phyloP scores from a whole-genome alignment of 768 basidiomycete genomes.

The Rhodotorula graminis region DNA sequence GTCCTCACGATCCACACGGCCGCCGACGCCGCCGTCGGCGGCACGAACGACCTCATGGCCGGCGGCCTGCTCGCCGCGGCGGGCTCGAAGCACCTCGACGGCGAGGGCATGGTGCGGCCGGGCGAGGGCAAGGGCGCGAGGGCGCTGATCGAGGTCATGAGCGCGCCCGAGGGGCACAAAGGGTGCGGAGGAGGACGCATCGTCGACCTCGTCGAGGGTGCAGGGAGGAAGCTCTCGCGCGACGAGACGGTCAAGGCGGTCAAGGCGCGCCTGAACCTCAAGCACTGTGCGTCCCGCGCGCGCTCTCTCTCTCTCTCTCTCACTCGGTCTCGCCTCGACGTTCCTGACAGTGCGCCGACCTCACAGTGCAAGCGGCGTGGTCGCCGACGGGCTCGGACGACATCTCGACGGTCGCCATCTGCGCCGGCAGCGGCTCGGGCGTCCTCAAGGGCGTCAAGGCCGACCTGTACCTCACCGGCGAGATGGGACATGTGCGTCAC shows the following conservation, averaged over 20 bases:
- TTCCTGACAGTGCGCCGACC: neutral
- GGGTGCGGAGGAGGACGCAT: constrained; percentile 29
- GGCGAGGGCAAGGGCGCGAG: constrained; percentile 10
- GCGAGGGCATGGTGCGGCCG: constrained; percentile 1
- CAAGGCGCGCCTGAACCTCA: neutral
- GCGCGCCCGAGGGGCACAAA: constrained; percentile 22
- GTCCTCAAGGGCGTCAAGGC: constrained; percentile 62
- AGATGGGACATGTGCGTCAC: constrained; percentile 72
- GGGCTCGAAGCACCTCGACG: neutral
- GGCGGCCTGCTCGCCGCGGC: constrained; percentile 42
- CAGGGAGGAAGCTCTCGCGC: neutral
- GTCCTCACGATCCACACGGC: constrained; percentile 85
- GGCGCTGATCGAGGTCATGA: constrained; percentile 4
- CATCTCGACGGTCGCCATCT: constrained; percentile 68
- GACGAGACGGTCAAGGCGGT: neutral
- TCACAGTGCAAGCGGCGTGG: constrained; percentile 36
- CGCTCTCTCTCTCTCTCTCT: neutral
- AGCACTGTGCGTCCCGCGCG: neutral
- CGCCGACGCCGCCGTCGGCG: constrained; percentile 74
- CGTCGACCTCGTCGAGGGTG: constrained; percentile 5
- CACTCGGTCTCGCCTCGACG: neutral
- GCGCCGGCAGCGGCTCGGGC: constrained; percentile 82
- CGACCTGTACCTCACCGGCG: constrained; percentile 87
- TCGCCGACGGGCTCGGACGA: constrained; percentile 1
- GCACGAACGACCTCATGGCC: constrained; percentile 87